Evolutionary conservation across 2,329 filamentous ascomycete genomes (phyloP), one percentile per base, ranked within the genome.

Genomic region (Epichloe glyceriae): DNA sequence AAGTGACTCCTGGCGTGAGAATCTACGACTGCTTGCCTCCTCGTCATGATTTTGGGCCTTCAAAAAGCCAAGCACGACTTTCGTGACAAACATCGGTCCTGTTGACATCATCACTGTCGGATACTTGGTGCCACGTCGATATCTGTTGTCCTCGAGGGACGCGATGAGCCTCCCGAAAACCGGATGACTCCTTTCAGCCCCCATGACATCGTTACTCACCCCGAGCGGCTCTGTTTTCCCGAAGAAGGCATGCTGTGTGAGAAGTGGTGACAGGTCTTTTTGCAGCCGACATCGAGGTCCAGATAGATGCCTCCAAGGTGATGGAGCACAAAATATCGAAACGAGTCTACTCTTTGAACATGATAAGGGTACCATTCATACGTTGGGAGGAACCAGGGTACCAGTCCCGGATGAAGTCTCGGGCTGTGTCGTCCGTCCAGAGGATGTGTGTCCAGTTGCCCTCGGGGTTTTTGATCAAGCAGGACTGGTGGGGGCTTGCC

Each of bases 231-330:
- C 41, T 5, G 48, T 45, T 22, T 50, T 50, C 3, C 26, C 40
- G 20, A 50, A 50, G 19, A 50, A 43, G 5, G 40, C 40, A 38
- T 45, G 48, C 17, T 50, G 40, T 30, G 14, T 22, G 38, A 50
- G 40, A 5, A 50, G 40, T 19, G 40, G 39, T 15, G 48, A 45
- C 4, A 50, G 48, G 26, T 50, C 48, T 15, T 39, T 47, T 3
- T 7, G n/a, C 46, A 47, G 22, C 46, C 46, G 3, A 47, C 22
- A 65, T 93, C 86, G 46, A 91, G 69, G 61, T 93, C 86, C 57
- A 91, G 81, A 66, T 91, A 91, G 51, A 88, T 82, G 40, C 87
- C 87, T 50, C 87, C 87, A 62, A 80, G 90, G 65, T 87, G 79
- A 49, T 82, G 75, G 34, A 93, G 73, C 19, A 89, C 74, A 62